phyloP scores from a whole-genome alignment of 1,284 basidiomycete genomes.

The Filobasidium uniguttulatum region DNA sequence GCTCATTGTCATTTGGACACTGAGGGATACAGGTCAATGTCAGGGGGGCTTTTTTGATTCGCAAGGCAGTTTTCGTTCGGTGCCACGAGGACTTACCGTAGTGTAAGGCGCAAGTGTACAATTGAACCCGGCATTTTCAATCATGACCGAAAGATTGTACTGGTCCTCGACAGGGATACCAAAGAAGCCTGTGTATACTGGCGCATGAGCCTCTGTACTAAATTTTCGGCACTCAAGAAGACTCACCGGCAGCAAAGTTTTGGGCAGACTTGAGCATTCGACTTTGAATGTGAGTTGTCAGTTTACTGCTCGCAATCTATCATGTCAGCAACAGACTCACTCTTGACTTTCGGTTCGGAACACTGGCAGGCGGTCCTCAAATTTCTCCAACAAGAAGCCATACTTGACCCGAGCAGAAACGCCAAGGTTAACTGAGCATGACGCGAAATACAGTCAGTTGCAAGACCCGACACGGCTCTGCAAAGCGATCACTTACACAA shows the following conservation, averaged over 20 bases:
- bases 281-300: slow-evolving; percentile 13
- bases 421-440: slow-evolving; percentile 33
- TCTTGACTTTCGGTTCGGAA: slow-evolving; percentile 39
- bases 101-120: slow-evolving; percentile 40
- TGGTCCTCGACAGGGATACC: slow-evolving; percentile 37
- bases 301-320: background rate
- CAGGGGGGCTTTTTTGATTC: background rate
- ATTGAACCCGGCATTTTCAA: slow-evolving; percentile 40
- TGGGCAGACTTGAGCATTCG: slow-evolving; percentile 40
- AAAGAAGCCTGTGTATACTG: slow-evolving; percentile 30
- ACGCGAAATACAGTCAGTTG: background rate
- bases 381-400: slow-evolving; percentile 34
- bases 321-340: slow-evolving; percentile 19
- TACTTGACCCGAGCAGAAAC: slow-evolving; percentile 35
- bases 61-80: background rate
- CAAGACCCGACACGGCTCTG: too few species aligned
- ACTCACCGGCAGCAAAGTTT: slow-evolving; percentile 38
- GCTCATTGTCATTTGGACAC: slow-evolving; percentile 22
- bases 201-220: too few species aligned
- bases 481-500: slow-evolving; percentile 18
- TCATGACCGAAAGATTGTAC: slow-evolving; percentile 36
- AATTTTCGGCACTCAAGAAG: background rate
- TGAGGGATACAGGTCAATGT: too few species aligned
- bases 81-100: slow-evolving; percentile 22
- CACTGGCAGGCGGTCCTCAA: slow-evolving; percentile 35